Conservation (phyloP, 768 basidiomycete species). For the Mycena latifolia region DNA sequence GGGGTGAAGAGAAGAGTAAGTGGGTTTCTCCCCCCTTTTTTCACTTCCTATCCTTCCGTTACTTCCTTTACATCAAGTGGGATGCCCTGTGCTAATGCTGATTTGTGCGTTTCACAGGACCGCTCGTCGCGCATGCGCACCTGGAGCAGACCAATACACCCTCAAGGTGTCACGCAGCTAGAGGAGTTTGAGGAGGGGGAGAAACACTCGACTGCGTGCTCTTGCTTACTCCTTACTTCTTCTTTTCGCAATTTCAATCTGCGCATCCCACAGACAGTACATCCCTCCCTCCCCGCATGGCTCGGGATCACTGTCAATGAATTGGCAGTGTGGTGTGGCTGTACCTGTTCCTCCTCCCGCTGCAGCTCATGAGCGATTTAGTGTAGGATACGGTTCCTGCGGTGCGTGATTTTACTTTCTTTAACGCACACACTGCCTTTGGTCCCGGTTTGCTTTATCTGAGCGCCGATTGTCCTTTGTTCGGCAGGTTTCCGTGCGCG, state of each 20-base stretch:
- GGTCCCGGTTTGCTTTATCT: too few relatives aligned
- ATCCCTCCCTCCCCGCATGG: too few relatives aligned
- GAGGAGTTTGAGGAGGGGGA: constrained; percentile 53
- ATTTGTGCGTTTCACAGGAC: background rate
- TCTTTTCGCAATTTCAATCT: background rate
- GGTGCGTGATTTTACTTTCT: constrained; percentile 10
- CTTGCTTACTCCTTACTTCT: too few relatives aligned
- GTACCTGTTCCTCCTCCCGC: constrained; percentile 82
- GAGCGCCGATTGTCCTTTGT: background rate
- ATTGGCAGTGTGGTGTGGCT: constrained; percentile 71
- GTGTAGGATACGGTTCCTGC: constrained; percentile 76
- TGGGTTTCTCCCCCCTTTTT: too few relatives aligned
- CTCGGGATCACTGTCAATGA: too few relatives aligned
- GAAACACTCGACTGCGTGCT: too few relatives aligned
- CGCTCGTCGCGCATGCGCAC: background rate
- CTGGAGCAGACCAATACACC: constrained; percentile 43
- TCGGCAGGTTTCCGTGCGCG: constrained; percentile 64
- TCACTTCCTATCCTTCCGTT: background rate
- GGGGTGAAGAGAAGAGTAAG: background rate
- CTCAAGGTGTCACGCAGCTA: constrained; percentile 33
- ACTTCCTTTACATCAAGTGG: background rate
- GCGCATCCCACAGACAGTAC: constrained; percentile 43
- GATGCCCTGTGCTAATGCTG: background rate
- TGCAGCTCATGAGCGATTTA: constrained; percentile 75
- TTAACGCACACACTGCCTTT: too few relatives aligned